Evolutionary conservation across 495 filamentous ascomycete genomes (phyloP).

Genomic region (Podospora anserina): DNA sequence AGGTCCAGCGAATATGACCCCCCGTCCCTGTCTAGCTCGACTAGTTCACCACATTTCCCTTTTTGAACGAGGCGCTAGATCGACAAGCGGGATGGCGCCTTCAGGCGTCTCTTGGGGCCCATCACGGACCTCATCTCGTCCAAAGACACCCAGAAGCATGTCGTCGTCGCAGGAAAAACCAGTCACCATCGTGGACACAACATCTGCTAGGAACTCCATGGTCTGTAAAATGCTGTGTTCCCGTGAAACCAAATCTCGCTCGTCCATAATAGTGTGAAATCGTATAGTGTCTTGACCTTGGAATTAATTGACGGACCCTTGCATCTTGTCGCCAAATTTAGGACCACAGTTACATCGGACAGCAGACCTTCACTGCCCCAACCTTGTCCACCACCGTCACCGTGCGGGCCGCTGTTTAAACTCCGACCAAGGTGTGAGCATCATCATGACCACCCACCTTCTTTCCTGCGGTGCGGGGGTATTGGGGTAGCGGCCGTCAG

Average conservation of each 20-base stretch:
- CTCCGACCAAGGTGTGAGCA: slow-evolving; percentile 9
- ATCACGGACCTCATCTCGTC: not conserved
- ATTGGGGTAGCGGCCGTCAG: not conserved
- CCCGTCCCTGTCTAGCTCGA: not conserved
- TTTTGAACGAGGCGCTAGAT: slow-evolving; percentile 8
- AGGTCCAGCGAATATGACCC: slow-evolving; percentile 3
- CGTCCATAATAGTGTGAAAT: not conserved
- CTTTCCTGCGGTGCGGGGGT: not conserved
- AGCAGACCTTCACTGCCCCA: slow-evolving; percentile 1
- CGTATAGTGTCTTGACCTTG: slow-evolving; percentile 10
- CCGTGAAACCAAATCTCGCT: slow-evolving; percentile 5
- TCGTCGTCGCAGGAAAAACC: not conserved
- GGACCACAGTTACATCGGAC: slow-evolving; percentile 8
- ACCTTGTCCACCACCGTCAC: slow-evolving; percentile 3
- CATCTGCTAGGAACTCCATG: not conserved
- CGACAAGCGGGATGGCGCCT: slow-evolving; percentile 7
- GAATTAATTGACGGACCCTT: slow-evolving; percentile 14
- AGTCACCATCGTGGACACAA: slow-evolving; percentile 2
- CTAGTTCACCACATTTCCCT: slow-evolving; percentile 11
- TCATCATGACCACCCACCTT: not conserved
- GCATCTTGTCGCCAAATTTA: slow-evolving; percentile 15
- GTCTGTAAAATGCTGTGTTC: slow-evolving; percentile 1
- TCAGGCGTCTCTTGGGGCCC: not conserved
- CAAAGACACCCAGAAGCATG: not conserved
- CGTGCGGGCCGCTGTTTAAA: slow-evolving; percentile 13